Conservation (phyloP, 2,329 filamentous ascomycete genomes). For the Fusarium verticillioides region DNA sequence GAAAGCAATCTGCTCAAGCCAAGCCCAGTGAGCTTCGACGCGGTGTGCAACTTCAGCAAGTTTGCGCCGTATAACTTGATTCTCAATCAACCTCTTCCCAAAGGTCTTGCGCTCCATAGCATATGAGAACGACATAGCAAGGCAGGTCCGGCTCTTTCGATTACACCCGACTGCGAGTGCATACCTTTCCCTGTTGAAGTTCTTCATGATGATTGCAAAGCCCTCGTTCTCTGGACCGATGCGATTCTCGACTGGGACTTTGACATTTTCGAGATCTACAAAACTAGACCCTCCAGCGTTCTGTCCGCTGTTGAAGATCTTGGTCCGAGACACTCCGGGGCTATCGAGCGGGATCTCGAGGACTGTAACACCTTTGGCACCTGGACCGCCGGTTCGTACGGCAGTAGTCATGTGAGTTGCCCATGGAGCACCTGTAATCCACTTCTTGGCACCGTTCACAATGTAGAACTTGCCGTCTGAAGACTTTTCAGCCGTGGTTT, state of each 20-base stretch:
- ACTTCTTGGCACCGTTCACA: not conserved
- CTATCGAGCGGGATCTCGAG: not conserved
- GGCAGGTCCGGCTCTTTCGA: not conserved
- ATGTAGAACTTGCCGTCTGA: not conserved
- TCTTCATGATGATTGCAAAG: not conserved
- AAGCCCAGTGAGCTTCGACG: not conserved
- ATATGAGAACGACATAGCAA: not conserved
- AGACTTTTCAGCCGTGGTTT: not conserved
- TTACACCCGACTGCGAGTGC: not conserved
- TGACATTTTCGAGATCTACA: not conserved
- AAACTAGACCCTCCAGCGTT: not conserved
- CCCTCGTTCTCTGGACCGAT: not conserved
- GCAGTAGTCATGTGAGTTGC: not conserved
- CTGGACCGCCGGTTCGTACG: not conserved
- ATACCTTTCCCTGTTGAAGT: not conserved
- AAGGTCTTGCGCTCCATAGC: not conserved
- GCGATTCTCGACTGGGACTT: not conserved
- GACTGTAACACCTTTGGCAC: not conserved
- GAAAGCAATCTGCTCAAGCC: not conserved
- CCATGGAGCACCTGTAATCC: not conserved
- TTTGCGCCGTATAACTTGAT: not conserved
- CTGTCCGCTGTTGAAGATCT: not conserved
- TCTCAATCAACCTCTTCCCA: not conserved
- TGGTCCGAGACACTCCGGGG: not conserved
- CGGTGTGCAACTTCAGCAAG: not conserved